A percentile compares a stretch with the other conserved stretches of the same genome.
phyloP scores from a whole-genome alignment of 2,329 filamentous ascomycete species.

The Ilyonectria mors-panacis region DNA sequence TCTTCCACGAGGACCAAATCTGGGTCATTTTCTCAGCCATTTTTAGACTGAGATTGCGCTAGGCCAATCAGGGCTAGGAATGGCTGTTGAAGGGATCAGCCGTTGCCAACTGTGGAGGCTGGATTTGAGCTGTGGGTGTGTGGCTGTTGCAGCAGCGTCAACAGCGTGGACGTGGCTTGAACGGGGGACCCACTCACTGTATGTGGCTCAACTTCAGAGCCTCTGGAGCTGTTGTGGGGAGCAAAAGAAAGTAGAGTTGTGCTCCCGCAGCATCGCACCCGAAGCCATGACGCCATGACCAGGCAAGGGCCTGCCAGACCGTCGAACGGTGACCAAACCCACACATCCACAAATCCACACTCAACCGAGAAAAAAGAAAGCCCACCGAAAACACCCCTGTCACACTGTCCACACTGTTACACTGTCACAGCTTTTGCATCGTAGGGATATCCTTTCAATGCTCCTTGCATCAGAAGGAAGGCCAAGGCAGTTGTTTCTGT shows the following conservation, averaged over 20 bases:
- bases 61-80: constrained; percentile 10
- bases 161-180: constrained; percentile 21
- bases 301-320: constrained; percentile 6
- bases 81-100: constrained; percentile 7
- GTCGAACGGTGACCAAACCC: constrained; percentile 6
- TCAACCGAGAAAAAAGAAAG: not conserved
- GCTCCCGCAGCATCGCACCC: constrained; percentile 23
- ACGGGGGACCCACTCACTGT: not conserved
- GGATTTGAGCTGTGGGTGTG: constrained; percentile 15
- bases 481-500: not conserved
- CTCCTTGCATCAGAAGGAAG: not conserved
- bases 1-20: constrained; percentile 40
- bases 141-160: constrained; percentile 36
- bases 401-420: not conserved
- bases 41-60: constrained; percentile 38
- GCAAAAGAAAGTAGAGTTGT: constrained; percentile 14
- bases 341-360: not conserved
- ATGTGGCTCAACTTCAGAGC: constrained; percentile 4
- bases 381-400: not conserved
- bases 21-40: constrained; percentile 31
- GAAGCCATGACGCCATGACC: constrained; percentile 28
- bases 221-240: constrained; percentile 12
- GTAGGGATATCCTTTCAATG: not conserved
- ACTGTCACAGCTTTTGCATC: not conserved
- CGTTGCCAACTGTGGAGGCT: constrained; percentile 12